Percentiles rank a stretch among this genome's conserved stretches.
Evolutionary conservation across 2,329 filamentous ascomycete species (phyloP).

Genomic region (Pseudopyrenochaeta lycopersici): DNA sequence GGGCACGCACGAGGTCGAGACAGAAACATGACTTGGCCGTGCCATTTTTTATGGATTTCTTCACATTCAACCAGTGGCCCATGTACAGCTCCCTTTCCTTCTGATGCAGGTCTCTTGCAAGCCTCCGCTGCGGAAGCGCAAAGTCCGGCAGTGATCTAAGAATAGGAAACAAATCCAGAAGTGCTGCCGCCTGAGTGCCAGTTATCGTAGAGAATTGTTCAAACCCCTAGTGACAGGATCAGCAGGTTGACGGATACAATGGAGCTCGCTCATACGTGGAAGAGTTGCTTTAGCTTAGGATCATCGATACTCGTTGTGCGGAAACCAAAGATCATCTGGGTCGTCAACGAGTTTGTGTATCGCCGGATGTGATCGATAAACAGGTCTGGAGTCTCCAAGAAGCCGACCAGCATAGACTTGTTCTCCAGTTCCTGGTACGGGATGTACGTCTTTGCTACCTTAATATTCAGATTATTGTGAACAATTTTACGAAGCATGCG

Average conservation of each 20-base stretch:
- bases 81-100: conserved; percentile 50
- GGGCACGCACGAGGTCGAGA: conserved; percentile 27
- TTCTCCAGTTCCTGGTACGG: conserved; percentile 66
- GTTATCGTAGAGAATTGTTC: conserved; percentile 55
- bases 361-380: conserved; percentile 58
- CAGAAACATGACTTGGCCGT: conserved; percentile 33
- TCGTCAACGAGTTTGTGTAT: conserved; percentile 60
- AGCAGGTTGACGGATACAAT: conserved; percentile 18
- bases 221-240: conserved; percentile 50
- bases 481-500: conserved; percentile 28
- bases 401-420: conserved; percentile 61
- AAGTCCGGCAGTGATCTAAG: conserved; percentile 50
- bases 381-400: conserved; percentile 55
- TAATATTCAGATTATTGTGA: conserved; percentile 30
- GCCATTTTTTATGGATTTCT: conserved; percentile 21
- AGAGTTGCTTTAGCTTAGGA: conserved; percentile 26
- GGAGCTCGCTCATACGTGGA: conserved; percentile 2
- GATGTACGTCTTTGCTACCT: conserved; percentile 37
- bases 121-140: conserved; percentile 44
- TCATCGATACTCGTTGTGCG: conserved; percentile 24
- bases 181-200: conserved; percentile 52
- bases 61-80: conserved; percentile 31
- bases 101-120: conserved; percentile 55
- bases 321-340: conserved; percentile 61
- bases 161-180: conserved; percentile 59